Base-by-base conservation (phyloP, 805 yeast genomes). In the Candida hungchunana region DNA sequence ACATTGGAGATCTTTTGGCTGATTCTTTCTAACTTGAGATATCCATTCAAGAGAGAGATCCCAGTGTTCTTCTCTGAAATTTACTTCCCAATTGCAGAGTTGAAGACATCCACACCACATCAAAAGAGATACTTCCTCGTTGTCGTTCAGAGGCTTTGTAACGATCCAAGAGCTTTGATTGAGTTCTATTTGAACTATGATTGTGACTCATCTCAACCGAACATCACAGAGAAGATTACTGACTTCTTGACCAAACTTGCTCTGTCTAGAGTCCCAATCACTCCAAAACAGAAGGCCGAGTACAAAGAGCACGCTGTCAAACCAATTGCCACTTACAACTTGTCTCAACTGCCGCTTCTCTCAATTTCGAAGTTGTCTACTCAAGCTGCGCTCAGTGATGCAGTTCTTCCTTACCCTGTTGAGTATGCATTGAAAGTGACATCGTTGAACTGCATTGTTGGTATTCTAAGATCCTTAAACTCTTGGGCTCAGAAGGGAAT, bases 151-250 rank as follows among this genome's bases (percentile, higher is more conserved):
- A 71, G 95, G 47, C 62, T 93, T 25, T 82, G 95, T 55, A 77
- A 78, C 45, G 96, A 90, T 61, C 95, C 97, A 29, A 73, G 95
- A 43, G 81, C 94, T 14, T 65, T 94, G 43, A 86, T 94, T 40
- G 99, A 93, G 62, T 77, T 93, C 40, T 93, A 90, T 56, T 71
- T 93, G 52, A 93, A 93, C 60, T 94, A 93, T 59, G 99, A 93
- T 60, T 93, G 99, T 66, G 96, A 88, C 56, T 62, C 74, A 2
- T 67, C 71, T 14, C 74, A 80, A 70, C 83, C 93, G 25, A 93
- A 93, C 57, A 69, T 89, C 32, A 86, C 89, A 60, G 98, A 93
- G 60, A 69, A 77, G 33, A 67, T 88, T 28, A 76, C 88, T 35
- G 89, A 87, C 46, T 80, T 82, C 47, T 67, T 93, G 46, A 82